Conservation (phyloP, 345 rosid genomes). For the Cardamine chenopodiifolia region DNA sequence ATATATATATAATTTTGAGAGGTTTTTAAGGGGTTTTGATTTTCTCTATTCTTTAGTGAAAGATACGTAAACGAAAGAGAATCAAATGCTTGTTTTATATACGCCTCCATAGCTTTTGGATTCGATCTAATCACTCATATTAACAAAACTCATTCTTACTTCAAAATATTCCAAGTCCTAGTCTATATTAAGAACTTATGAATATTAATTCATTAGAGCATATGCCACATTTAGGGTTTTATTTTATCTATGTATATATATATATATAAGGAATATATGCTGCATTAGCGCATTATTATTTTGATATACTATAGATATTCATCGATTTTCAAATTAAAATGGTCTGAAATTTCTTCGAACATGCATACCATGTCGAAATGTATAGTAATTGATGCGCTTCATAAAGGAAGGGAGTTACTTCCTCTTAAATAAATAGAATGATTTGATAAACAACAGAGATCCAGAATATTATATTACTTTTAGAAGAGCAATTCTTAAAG, state of each 20-base stretch:
- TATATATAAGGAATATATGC: not conserved
- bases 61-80: conserved; percentile 33
- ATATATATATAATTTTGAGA: not conserved
- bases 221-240: conserved; percentile 13
- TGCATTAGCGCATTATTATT: not conserved
- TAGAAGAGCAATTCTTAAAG: not conserved
- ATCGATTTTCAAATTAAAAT: not conserved
- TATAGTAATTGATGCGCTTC: not conserved
- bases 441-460: not conserved
- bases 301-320: not conserved
- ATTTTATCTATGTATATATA: not conserved
- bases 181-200: conserved; percentile 18
- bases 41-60: conserved; percentile 41
- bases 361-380: not conserved
- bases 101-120: conserved; percentile 34
- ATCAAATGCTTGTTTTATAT: conserved; percentile 30
- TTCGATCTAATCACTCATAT: conserved; percentile 35
- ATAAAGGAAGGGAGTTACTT: not conserved
- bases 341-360: conserved; percentile 15
- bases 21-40: not conserved
- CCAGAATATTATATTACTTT: not conserved
- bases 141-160: conserved; percentile 13
- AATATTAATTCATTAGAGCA: not conserved
- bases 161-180: conserved; percentile 2
- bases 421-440: not conserved